Evolutionary conservation across 2,329 filamentous ascomycete species (phyloP).

Genomic region (Ophiognomonia clavigignenti-juglandacearum): DNA sequence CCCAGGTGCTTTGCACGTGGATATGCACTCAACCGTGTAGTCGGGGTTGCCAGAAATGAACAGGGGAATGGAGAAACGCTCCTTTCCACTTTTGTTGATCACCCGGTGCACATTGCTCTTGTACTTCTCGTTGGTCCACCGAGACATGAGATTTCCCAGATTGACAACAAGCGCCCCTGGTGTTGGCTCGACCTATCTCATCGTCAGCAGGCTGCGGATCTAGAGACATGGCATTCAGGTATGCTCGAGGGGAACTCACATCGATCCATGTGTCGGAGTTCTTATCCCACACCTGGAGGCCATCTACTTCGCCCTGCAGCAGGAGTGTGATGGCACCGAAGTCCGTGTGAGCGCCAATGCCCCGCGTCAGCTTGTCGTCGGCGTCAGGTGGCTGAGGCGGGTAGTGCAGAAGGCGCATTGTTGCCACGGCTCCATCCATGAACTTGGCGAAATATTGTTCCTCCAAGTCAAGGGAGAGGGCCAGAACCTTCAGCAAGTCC

Average conservation of each 20-base stretch:
- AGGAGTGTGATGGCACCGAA: conserved; percentile 52
- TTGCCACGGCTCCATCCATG: conserved; percentile 35
- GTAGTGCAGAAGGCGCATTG: conserved; percentile 41
- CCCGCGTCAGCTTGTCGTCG: conserved; percentile 26
- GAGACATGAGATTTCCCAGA: conserved; percentile 40
- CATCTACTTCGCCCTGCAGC: conserved; percentile 43
- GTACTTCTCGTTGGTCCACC: conserved; percentile 48
- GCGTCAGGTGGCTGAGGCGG: conserved; percentile 32
- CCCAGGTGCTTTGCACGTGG: conserved; percentile 23
- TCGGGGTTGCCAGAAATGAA: conserved; percentile 49
- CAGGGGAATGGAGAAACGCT: conserved; percentile 48
- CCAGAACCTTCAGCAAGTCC: conserved; percentile 33
- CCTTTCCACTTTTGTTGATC: conserved; percentile 42
- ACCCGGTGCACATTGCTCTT: conserved; percentile 50
- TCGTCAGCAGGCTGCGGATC: neutral
- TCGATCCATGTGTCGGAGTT: conserved; percentile 38
- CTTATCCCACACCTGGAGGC: conserved; percentile 44
- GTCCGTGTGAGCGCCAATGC: conserved; percentile 46
- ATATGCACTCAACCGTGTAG: conserved; percentile 28
- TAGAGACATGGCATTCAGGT: neutral
- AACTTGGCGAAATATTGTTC: conserved; percentile 36
- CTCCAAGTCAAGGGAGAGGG: conserved; percentile 31
- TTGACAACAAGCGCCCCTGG: conserved; percentile 45
- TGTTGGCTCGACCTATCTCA: conserved; percentile 34
- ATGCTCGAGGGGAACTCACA: conserved; percentile 24